Percentiles rank a stretch among this genome's conserved stretches.
phyloP scores from a whole-genome alignment of 306 rosid genomes.

The Acmispon strigosus region DNA sequence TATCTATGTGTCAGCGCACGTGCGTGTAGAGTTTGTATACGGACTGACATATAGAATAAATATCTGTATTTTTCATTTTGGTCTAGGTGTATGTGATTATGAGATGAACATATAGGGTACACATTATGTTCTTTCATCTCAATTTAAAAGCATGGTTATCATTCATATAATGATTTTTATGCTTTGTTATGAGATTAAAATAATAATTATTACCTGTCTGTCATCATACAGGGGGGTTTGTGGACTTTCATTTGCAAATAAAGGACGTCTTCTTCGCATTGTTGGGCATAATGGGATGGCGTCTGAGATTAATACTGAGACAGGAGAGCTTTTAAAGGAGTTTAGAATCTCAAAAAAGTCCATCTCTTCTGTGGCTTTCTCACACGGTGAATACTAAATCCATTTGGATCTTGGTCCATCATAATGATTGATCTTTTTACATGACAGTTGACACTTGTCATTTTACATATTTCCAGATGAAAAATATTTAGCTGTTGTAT shows the following conservation, averaged over 20 bases:
- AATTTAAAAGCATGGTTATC: background rate
- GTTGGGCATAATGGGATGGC: slow-evolving; percentile 45
- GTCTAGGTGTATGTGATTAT: background rate
- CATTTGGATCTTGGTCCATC: slow-evolving; percentile 6
- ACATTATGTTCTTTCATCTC: background rate
- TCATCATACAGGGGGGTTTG: slow-evolving; percentile 34
- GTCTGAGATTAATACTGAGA: slow-evolving; percentile 30
- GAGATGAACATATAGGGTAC: background rate
- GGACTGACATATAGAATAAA: background rate
- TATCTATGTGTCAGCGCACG: no score
- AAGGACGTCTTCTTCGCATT: slow-evolving; percentile 31
- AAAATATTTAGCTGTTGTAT: slow-evolving; percentile 37
- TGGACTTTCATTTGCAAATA: slow-evolving; percentile 43
- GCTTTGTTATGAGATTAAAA: background rate
- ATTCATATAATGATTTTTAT: background rate
- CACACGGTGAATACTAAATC: slow-evolving; percentile 36
- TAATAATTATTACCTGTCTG: background rate
- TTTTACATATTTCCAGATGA: slow-evolving; percentile 35
- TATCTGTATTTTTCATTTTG: background rate
- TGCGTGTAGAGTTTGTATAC: background rate
- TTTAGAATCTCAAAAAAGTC: slow-evolving; percentile 44
- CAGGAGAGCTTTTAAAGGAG: slow-evolving; percentile 33
- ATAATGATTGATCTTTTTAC: background rate
- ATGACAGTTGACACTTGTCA: slow-evolving; percentile 10
- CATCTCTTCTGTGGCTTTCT: slow-evolving; percentile 40